These are phyloP conservation scores for Silene vulgaris DNA, from an alignment of 179 eudicot genomes.

Conservation along the genomic window DNA sequence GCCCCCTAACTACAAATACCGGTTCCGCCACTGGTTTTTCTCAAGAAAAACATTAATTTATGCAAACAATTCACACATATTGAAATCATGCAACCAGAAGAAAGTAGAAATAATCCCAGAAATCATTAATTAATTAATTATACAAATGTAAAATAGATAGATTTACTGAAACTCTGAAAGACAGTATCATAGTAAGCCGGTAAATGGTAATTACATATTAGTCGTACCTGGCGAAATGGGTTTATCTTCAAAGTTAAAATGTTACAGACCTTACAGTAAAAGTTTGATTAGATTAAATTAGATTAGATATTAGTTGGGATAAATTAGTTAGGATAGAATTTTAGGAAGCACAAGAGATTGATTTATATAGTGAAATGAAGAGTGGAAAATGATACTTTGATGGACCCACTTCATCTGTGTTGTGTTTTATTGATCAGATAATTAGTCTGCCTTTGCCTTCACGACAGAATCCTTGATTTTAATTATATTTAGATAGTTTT, in stretches of 20 bases:
- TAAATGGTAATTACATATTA: neutral
- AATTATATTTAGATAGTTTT: too few species aligned
- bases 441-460: conserved; percentile 30
- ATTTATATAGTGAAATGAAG: conserved; percentile 12
- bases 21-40: neutral
- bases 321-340: neutral
- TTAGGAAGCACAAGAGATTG: neutral
- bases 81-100: neutral
- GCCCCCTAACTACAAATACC: too few species aligned
- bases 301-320: neutral
- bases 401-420: conserved; percentile 2
- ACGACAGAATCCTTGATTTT: conserved; percentile 25
- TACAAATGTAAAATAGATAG: neutral
- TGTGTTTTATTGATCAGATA: neutral
- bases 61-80: neutral
- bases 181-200: neutral
- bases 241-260: conserved; percentile 4
- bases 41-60: neutral
- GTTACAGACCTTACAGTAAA: neutral
- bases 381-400: neutral
- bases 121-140: neutral
- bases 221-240: conserved; percentile 15
- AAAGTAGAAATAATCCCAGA: conserved; percentile 12
- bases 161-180: neutral
- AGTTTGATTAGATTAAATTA: neutral